phyloP scores from a whole-genome alignment of 352 stramenopile species.

The Pythium aphanidermatum region DNA sequence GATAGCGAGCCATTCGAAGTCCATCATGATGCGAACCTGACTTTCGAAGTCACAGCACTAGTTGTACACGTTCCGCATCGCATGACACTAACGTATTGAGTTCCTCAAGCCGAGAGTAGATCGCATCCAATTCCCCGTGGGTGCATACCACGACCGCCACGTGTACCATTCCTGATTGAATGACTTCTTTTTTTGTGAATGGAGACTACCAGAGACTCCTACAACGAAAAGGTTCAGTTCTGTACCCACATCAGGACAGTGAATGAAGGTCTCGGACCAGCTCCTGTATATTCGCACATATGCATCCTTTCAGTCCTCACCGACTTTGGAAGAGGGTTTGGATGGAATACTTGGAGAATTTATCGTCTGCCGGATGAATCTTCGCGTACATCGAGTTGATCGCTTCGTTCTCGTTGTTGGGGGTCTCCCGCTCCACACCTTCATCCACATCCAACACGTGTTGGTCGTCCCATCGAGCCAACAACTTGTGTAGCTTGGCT shows the following conservation, averaged over 20 bases:
- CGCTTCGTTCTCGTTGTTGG: slow-evolving; percentile 15
- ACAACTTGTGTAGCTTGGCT: slow-evolving; percentile 5
- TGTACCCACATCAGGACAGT: too few species aligned
- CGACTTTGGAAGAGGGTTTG: slow-evolving; percentile 11
- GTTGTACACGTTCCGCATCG: slow-evolving; percentile 90
- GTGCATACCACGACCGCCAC: slow-evolving; percentile 97
- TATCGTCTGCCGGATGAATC: slow-evolving; percentile 20
- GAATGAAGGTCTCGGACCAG: too few species aligned
- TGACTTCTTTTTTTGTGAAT: too few species aligned
- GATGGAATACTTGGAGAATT: slow-evolving; percentile 22
- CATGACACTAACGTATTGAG: too few species aligned
- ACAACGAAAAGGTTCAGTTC: too few species aligned
- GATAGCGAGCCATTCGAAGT: slow-evolving; percentile 94
- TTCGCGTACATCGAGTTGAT: slow-evolving; percentile 19
- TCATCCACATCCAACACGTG: neutral
- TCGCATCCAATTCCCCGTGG: slow-evolving; percentile 97
- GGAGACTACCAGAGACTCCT: too few species aligned
- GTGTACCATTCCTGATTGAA: too few species aligned
- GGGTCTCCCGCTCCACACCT: neutral
- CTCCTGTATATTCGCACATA: too few species aligned
- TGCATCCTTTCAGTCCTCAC: too few species aligned
- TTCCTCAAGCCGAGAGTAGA: too few species aligned
- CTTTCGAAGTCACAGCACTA: slow-evolving; percentile 97
- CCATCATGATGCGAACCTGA: slow-evolving; percentile 93
- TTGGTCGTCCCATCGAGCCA: slow-evolving; percentile 15